Evolutionary conservation across 805 yeast genomes (phyloP).

Genomic region (Allodekkera sacchari): DNA sequence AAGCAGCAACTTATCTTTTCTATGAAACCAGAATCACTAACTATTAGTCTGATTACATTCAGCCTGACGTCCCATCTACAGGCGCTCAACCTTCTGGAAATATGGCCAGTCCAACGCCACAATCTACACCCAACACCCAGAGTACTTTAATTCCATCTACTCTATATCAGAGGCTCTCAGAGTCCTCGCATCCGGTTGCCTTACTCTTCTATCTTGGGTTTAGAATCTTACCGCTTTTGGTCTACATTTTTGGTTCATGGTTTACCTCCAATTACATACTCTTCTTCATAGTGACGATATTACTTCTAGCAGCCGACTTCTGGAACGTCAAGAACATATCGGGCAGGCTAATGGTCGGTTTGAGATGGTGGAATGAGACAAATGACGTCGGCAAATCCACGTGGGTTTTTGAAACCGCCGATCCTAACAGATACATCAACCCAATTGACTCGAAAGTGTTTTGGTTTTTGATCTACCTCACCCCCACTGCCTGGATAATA

Average conservation of each 20-base stretch:
- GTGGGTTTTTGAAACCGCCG: constrained; percentile 87
- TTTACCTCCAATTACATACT: constrained; percentile 67
- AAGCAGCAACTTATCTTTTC: neutral
- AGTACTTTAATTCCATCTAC: constrained; percentile 20
- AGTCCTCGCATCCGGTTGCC: constrained; percentile 82
- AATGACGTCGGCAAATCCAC: constrained; percentile 53
- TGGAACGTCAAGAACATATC: constrained; percentile 90
- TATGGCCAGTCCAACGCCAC: no score
- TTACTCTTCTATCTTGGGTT: constrained; percentile 53
- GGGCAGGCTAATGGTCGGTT: constrained; percentile 83
- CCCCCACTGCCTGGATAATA: constrained; percentile 70
- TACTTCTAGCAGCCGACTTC: constrained; percentile 80
- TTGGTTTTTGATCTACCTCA: constrained; percentile 70
- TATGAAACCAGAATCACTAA: neutral
- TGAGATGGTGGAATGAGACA: constrained; percentile 96
- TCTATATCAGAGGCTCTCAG: constrained; percentile 40
- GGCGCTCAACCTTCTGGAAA: neutral
- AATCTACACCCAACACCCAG: neutral
- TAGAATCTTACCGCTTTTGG: constrained; percentile 53
- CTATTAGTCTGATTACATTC: neutral
- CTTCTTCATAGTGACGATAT: constrained; percentile 69
- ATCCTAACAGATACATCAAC: constrained; percentile 62
- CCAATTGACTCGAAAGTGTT: constrained; percentile 88
- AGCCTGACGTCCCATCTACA: no score
- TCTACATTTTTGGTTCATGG: constrained; percentile 64